phyloP scores from a whole-genome alignment of 2,329 filamentous ascomycete species.

The Fusarium hainanense region DNA sequence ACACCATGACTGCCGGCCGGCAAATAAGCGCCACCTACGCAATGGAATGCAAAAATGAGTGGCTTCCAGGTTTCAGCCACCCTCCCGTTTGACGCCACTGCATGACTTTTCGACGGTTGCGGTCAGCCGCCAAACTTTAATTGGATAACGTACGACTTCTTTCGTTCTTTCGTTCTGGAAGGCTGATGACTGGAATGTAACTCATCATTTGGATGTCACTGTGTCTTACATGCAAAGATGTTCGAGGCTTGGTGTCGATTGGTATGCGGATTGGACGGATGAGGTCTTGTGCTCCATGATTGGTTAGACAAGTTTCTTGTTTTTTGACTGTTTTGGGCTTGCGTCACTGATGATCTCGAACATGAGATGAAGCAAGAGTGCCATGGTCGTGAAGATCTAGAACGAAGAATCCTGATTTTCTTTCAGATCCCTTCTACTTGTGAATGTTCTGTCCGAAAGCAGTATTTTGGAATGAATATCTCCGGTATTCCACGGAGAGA shows the following conservation, averaged over 20 bases:
- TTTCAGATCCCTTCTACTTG: fast-evolving
- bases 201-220: not conserved
- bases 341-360: not conserved
- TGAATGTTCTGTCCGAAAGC: not conserved
- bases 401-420: not conserved
- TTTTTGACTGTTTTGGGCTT: not conserved
- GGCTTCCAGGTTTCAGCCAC: constrained; percentile 14
- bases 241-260: not conserved
- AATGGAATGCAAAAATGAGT: constrained; percentile 4
- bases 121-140: not conserved
- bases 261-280: not conserved
- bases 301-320: not conserved
- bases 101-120: constrained; percentile 11
- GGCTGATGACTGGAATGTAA: not conserved
- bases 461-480: not conserved
- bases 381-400: not conserved
- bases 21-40: not conserved
- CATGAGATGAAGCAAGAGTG: not conserved
- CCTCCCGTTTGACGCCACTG: not conserved
- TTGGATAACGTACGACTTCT: not conserved
- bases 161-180: not conserved
- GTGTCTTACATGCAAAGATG: not conserved
- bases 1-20: not conserved
- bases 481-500: not conserved
- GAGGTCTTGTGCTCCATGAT: not conserved